Base-by-base conservation (phyloP, 306 rosid genomes). In the Ammopiptanthus mongolicus region DNA sequence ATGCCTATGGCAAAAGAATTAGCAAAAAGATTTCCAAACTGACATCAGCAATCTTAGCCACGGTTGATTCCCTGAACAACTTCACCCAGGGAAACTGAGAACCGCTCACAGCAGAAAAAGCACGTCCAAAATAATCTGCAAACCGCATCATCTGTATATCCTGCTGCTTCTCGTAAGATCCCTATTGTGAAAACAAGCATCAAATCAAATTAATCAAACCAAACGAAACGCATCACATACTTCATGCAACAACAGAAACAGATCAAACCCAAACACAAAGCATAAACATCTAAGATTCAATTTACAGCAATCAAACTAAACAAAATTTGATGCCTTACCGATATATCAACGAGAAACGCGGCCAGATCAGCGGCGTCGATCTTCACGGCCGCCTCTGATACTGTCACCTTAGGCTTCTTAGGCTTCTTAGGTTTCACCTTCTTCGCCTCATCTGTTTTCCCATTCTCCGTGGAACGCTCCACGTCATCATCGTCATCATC, bases 21-120 rank as follows among this genome's bases (percentile, higher is more conserved):
- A 11, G 14, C 2, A 41, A 39, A 65, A 37, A 58, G 1, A 76
- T 61, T 58, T 37, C 25, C 12, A 78, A 62, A 91, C 98, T 90
- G 89, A 95, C 98, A 79, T 95, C 97, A 13, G 86, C 85, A 25
- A 88, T 82, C 93, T 90, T 91, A 15, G 86, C 89, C 69, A 95
- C 91, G 6, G 92, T 14, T 53, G 96, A 88, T 74, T 95, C 98
- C 83, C 88, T 82, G 70, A 95, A 80, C 85, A 85, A 44, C 82
- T 91, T 91, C 84, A 91, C 76, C 98, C 98, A 95, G 4, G 98
- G 97, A 88, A 95, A 95, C 81, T 95, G 97, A 59, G 98, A 75
- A 11, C 91, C 85, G 72, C 73, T 79, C 80, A 95, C 98, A 8
- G 85, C 84, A 58, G 93, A 79, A 74, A 95, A 95, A 44, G 97